Conservation (phyloP, 2,329 filamentous ascomycete species). For the Dactylonectria estremocensis region DNA sequence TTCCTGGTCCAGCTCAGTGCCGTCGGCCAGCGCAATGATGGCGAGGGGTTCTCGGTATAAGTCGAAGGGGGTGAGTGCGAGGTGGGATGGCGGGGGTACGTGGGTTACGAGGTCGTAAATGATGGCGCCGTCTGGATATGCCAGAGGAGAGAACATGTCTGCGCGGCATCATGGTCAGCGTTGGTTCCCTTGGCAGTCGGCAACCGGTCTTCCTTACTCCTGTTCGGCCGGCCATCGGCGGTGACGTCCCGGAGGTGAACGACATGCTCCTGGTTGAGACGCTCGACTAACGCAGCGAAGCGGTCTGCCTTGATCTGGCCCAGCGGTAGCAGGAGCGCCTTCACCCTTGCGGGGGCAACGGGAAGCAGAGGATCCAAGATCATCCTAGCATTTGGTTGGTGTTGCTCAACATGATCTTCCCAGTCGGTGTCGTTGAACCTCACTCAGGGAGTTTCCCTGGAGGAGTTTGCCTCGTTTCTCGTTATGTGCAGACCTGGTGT, state of each 20-base stretch:
- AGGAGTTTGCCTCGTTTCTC: conserved; percentile 31
- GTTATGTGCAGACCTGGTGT: conserved; percentile 7
- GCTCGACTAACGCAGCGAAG: conserved; percentile 84
- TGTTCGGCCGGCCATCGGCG: conserved; percentile 86
- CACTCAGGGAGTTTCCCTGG: conserved; percentile 34
- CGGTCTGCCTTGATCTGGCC: conserved; percentile 87
- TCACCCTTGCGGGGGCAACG: conserved; percentile 91
- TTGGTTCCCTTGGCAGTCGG: conserved; percentile 14
- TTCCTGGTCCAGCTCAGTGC: conserved; percentile 73
- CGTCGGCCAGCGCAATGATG: conserved; percentile 89
- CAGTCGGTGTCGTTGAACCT: conserved; percentile 37
- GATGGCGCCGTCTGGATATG: conserved; percentile 87
- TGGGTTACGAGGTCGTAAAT: conserved; percentile 91
- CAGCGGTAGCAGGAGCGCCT: conserved; percentile 88
- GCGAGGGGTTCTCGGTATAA: conserved; percentile 88
- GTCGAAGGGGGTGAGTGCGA: conserved; percentile 89
- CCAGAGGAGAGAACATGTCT: conserved; percentile 96
- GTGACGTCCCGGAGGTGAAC: conserved; percentile 89
- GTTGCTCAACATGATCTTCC: conserved; percentile 52
- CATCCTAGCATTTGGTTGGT: conserved; percentile 75
- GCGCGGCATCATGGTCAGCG: conserved; percentile 42
- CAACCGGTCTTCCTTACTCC: conserved; percentile 71
- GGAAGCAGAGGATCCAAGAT: conserved; percentile 91
- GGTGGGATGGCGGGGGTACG: conserved; percentile 83
- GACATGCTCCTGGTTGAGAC: conserved; percentile 84